Evolutionary conservation across 2,329 filamentous ascomycete genomes (phyloP).

Genomic region (Fusarium decemcellulare): DNA sequence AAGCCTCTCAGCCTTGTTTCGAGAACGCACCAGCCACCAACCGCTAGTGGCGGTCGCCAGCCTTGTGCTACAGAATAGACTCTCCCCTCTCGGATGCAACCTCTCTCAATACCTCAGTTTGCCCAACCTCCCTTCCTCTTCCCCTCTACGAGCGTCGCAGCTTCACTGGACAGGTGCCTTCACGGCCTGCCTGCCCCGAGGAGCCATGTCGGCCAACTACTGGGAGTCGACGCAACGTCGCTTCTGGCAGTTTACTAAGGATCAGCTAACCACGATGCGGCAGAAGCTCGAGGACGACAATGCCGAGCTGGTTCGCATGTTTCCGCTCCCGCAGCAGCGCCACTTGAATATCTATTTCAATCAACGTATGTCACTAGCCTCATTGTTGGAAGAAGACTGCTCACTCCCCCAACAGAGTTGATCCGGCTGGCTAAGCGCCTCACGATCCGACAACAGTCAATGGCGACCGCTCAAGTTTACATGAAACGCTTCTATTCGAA

Average conservation of each 20-base stretch:
- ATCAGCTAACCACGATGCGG: slow-evolving; percentile 82
- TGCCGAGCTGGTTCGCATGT: slow-evolving; percentile 80
- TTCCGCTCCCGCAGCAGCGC: slow-evolving; percentile 84
- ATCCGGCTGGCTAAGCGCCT: slow-evolving; percentile 87
- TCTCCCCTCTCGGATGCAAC: slow-evolving; percentile 15
- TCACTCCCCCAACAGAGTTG: slow-evolving; percentile 70
- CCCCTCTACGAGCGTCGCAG: neutral
- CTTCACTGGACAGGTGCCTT: slow-evolving; percentile 17
- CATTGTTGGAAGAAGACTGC: neutral
- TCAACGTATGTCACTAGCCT: slow-evolving; percentile 73
- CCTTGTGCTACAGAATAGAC: slow-evolving; percentile 17
- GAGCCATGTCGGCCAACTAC: slow-evolving; percentile 90
- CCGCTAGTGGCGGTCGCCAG: slow-evolving; percentile 24
- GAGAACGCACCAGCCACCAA: slow-evolving; percentile 32
- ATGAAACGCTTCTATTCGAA: slow-evolving; percentile 93
- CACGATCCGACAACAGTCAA: slow-evolving; percentile 87
- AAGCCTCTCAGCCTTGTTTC: neutral
- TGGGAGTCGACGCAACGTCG: slow-evolving; percentile 95
- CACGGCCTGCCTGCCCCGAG: slow-evolving; percentile 21
- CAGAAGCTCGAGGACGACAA: slow-evolving; percentile 84
- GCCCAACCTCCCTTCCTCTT: slow-evolving; percentile 12
- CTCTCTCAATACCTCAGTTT: slow-evolving; percentile 16
- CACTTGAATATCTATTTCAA: slow-evolving; percentile 94
- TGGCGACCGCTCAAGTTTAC: slow-evolving; percentile 96
- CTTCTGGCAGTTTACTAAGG: slow-evolving; percentile 91